phyloP scores from a whole-genome alignment of 192 early-diverging fungal genomes.

The Lobosporangium transversale region DNA sequence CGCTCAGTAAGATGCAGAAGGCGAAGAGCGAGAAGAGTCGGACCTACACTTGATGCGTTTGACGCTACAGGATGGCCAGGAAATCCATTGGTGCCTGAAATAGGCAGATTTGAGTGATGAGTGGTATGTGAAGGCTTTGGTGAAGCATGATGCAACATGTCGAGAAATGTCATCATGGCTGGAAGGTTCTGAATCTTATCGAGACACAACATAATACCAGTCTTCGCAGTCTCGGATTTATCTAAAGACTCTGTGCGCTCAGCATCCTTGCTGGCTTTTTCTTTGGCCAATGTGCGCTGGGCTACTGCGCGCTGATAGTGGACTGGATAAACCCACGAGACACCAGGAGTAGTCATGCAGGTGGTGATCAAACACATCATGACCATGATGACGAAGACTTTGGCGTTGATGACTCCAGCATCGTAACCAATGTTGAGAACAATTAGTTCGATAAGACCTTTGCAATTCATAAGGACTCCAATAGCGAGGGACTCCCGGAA shows the following conservation, averaged over 20 bases:
- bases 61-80: constrained; percentile 18
- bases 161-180: constrained; percentile 54
- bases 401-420: constrained; percentile 80
- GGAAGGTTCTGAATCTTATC: constrained; percentile 56
- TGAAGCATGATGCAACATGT: constrained; percentile 33
- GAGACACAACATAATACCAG: constrained; percentile 34
- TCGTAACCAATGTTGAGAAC: constrained; percentile 93
- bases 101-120: background rate
- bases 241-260: constrained; percentile 1
- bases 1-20: constrained; percentile 83
- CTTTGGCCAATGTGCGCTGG: constrained; percentile 27
- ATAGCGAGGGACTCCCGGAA: constrained; percentile 88
- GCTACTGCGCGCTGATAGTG: constrained; percentile 62
- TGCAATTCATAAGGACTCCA: constrained; percentile 95
- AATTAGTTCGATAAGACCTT: constrained; percentile 95
- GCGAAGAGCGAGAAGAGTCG: constrained; percentile 71
- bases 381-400: constrained; percentile 65
- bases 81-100: background rate
- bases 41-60: background rate
- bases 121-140: constrained; percentile 4
- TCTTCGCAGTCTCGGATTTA: constrained; percentile 7
- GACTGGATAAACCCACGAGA: constrained; percentile 77
- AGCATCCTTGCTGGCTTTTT: constrained; percentile 14
- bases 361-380: constrained; percentile 81
- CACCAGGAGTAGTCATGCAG: constrained; percentile 85